These are phyloP conservation scores for Gentiana straminea DNA, from an alignment of 257 asterid genomes.

Conservation along the genomic window DNA sequence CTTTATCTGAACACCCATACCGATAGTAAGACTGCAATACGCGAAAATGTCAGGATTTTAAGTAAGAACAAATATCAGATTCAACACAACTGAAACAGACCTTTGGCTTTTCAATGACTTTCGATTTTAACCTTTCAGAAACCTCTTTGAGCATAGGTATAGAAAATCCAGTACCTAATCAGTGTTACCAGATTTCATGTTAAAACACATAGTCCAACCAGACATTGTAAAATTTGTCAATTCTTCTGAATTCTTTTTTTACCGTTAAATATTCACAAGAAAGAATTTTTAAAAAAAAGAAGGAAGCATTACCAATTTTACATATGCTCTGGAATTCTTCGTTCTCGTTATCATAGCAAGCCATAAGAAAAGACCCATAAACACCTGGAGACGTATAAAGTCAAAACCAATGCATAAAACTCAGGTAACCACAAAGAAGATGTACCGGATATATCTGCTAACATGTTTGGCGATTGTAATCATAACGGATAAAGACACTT, in stretches of 20 bases:
- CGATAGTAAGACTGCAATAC: slow-evolving; percentile 70
- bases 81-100: slow-evolving; percentile 22
- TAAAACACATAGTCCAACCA: not conserved
- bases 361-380: slow-evolving; percentile 94
- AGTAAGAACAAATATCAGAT: not conserved
- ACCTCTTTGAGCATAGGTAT: slow-evolving; percentile 83
- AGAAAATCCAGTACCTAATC: slow-evolving; percentile 87
- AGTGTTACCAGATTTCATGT: slow-evolving; percentile 12
- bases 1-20: slow-evolving; percentile 38
- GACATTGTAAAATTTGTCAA: not conserved
- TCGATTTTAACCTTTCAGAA: slow-evolving; percentile 69
- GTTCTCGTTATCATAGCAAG: slow-evolving; percentile 76
- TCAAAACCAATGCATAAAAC: not conserved
- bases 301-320: slow-evolving; percentile 56
- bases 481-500: too few species aligned
- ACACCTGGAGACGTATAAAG: slow-evolving; percentile 38
- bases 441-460: too few species aligned
- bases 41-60: slow-evolving; percentile 10
- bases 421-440: not conserved
- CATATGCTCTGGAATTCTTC: slow-evolving; percentile 96
- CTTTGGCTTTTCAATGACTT: slow-evolving; percentile 80
- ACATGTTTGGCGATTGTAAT: too few species aligned
- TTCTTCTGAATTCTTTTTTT: slow-evolving; percentile 4
- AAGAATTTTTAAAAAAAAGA: too few species aligned
- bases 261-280: not conserved